Evolutionary conservation across 306 rosid species (phyloP).

Genomic region (Ammopiptanthus mongolicus): DNA sequence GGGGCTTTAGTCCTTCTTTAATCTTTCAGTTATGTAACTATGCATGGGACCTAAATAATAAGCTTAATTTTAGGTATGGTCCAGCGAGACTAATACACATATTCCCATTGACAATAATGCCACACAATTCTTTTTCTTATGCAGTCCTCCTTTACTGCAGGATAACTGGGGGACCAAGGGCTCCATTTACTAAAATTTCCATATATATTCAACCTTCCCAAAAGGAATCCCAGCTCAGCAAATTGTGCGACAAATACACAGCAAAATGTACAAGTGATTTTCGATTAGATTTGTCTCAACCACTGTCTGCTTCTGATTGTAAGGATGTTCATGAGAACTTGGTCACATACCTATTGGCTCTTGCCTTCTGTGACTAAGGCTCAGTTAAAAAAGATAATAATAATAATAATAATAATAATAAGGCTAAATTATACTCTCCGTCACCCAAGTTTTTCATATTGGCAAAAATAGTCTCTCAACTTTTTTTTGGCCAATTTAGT

Average conservation of each 20-base stretch:
- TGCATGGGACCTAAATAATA: conserved; percentile 46
- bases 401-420: neutral
- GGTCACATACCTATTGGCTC: conserved; percentile 4
- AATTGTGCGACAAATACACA: conserved; percentile 31
- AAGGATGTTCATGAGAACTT: conserved; percentile 24
- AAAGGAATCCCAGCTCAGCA: conserved; percentile 40
- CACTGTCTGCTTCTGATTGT: conserved; percentile 42
- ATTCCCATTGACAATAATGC: conserved; percentile 32
- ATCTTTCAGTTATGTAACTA: conserved; percentile 17
- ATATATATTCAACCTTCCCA: conserved; percentile 1
- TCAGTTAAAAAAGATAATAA: neutral
- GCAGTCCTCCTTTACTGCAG: conserved; percentile 15
- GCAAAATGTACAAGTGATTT: conserved; percentile 32
- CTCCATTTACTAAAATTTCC: conserved; percentile 14
- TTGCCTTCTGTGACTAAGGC: conserved; percentile 1
- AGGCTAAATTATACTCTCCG: too few species aligned
- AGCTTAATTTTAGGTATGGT: conserved; percentile 37
- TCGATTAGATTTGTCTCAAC: conserved; percentile 64
- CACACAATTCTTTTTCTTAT: conserved; percentile 33
- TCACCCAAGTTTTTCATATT: too few species aligned
- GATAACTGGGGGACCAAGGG: conserved; percentile 22
- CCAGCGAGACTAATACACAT: conserved; percentile 39
- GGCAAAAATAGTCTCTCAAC: too few species aligned
- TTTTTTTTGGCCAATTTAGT: too few species aligned
- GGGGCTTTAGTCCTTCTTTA: conserved; percentile 18